phyloP scores from a whole-genome alignment of 2,329 filamentous ascomycete genomes.

The Sarocladium strictum region DNA sequence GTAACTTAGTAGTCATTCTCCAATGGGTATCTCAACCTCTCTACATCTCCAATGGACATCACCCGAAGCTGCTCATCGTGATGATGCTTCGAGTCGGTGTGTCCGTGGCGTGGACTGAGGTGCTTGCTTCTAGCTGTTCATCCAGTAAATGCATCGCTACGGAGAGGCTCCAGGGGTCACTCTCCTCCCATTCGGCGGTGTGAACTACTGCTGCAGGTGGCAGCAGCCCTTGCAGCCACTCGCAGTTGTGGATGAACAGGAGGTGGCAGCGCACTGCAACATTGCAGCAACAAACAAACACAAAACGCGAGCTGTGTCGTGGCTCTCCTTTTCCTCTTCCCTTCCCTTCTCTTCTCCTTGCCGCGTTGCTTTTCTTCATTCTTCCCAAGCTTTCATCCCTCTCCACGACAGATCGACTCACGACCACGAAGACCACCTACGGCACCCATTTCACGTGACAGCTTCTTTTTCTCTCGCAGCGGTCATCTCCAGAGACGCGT shows the following conservation, averaged over 20 bases:
- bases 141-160: too few species aligned
- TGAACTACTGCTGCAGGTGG: slow-evolving; percentile 1
- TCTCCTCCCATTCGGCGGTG: slow-evolving; percentile 2
- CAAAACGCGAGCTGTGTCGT: slow-evolving; percentile 4
- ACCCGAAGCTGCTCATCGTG: too few species aligned
- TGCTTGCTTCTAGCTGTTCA: too few species aligned
- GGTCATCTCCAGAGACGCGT: background rate
- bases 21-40: too few species aligned
- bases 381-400: background rate
- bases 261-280: background rate
- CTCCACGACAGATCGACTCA: background rate
- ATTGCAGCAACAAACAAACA: background rate
- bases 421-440: background rate
- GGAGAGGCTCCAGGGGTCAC: background rate
- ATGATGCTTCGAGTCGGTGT: too few species aligned
- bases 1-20: too few species aligned
- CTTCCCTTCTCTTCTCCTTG: background rate
- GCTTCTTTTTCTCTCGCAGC: background rate
- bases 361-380: background rate
- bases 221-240: slow-evolving; percentile 5
- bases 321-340: background rate
- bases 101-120: too few species aligned
- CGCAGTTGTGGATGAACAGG: slow-evolving; percentile 2
- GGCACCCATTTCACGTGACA: background rate
- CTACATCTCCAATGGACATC: too few species aligned